Base-by-base conservation (phyloP, 768 basidiomycete species). In the Leccinum broughii region DNA sequence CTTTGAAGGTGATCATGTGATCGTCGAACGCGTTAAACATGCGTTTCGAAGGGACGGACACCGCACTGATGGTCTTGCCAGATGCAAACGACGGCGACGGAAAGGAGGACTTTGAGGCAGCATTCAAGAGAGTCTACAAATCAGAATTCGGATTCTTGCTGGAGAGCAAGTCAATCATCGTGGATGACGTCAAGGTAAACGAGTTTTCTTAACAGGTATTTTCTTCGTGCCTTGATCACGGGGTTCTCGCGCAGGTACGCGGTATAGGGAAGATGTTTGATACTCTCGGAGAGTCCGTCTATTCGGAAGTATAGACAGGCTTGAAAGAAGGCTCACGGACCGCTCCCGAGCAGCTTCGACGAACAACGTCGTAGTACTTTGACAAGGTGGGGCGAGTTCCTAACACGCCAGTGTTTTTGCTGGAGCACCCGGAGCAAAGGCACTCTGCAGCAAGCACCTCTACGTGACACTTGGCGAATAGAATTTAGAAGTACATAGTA, bases 31-130 rank as follows among this genome's bases (percentile, higher is more conserved):
- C 22, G 87, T 77, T 93, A 50, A 94, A 94, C 68, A 94, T 94
- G 92, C 85, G 93, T 22, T 95, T 95, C 65, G 90, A 95, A 53
- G 94, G 94, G 3, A 95, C 92, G 0, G 94, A 96, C 75, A 98
- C 96, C 0, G 84, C 94, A 15, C 73, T 98, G 64, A 96, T 98
- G 93, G 84, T 94, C 13, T 77, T 93, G 13, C 85, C 89, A 0
- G 63, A 80, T 22, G 63, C 70, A 8, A 65, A 68, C 28, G 80
- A 81, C 35, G 83, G 80, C 0, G 81, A 87, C 64, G 86, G 81
- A 24, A 66, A 78, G 14, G 86, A 88, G 62, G 89, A 94, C 72
- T 95, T 90, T 70, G 87, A 87, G 65, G 81, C 79, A 3, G 91
- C 88, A 10, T 98, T 97, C 79, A 86, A 84, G 70, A 77, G 85